Percentiles rank a stretch among this genome's conserved stretches.
These are phyloP conservation scores for Babesia bovis DNA, from an alignment of 169 alveolate species.

Conservation along the genomic window DNA sequence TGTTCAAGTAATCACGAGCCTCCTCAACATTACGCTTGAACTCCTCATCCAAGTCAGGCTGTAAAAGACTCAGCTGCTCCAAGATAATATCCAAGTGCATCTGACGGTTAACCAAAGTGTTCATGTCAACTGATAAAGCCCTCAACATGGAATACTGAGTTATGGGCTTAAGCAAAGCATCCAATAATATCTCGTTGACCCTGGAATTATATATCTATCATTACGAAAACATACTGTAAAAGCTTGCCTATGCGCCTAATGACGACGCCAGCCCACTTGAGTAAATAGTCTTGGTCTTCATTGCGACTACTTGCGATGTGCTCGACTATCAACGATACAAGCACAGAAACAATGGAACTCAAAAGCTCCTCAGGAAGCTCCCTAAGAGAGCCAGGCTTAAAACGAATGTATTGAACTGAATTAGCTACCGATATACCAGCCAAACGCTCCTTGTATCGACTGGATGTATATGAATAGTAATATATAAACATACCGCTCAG, in stretches of 20 bases:
- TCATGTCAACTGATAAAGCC: constrained; percentile 37
- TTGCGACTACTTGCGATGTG: constrained; percentile 32
- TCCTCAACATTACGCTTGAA: constrained; percentile 22
- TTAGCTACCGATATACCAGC: constrained; percentile 60
- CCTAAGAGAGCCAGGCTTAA: constrained; percentile 40
- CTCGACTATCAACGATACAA: constrained; percentile 53
- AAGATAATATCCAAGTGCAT: constrained; percentile 4
- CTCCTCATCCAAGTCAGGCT: constrained; percentile 31
- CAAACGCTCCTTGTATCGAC: constrained; percentile 58
- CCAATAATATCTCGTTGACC: constrained; percentile 40
- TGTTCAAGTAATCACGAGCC: constrained; percentile 33
- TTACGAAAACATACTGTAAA: constrained; percentile 16
- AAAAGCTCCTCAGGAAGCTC: constrained; percentile 40
- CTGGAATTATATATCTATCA: neutral
- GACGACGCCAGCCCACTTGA: constrained; percentile 47
- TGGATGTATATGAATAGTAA: neutral
- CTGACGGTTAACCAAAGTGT: constrained; percentile 12
- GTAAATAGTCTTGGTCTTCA: constrained; percentile 19
- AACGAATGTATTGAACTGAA: constrained; percentile 60
- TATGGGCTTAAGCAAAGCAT: constrained; percentile 50
- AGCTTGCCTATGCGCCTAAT: constrained; percentile 58
- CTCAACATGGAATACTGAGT: constrained; percentile 42
- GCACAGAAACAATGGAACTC: constrained; percentile 32
- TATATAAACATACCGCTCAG: constrained; percentile 26
- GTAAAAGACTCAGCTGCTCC: constrained; percentile 14